Evolutionary conservation across 345 rosid genomes (phyloP), one percentile per base, ranked within the genome.

Genomic region (Jatropha curcas): DNA sequence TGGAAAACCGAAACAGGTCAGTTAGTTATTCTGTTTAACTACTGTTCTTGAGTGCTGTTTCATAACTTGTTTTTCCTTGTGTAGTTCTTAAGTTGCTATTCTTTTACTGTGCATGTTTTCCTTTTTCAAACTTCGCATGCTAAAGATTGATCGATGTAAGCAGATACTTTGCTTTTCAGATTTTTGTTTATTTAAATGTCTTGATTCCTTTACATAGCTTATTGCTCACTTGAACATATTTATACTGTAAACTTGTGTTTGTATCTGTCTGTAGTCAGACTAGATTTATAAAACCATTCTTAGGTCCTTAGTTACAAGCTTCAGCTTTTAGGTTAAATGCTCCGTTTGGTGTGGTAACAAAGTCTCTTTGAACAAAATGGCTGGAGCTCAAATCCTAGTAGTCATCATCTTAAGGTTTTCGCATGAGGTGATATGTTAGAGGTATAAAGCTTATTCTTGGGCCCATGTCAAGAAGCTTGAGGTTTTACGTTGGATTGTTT

Each of bases 1-100:
- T 75, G 99, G 99, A 73, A 86, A 88, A 70, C 95, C 99, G 22
- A 93, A 96, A 81, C 97, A 96, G 98, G 99, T 96, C 52, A 77
- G 60, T 66, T 76, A 57, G 52, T 53, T 35, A 43, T 52, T 53
- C 68, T 69, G 51, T 31, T 45, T 53, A 20, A 45, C 72, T 72
- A 5, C 27, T 67, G 20, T 65, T 57, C 24, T n/a, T 17, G 7
- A 56, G 24, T 60, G 70, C 19, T 63, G 34, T 68, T 53, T 59
- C 3, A 28, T 37, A 10, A 45, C 55, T 7, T 65, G 45, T 13
- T 22, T 60, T 46, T 25, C 35, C 31, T 59, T 20, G 20, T 5
- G 37, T 61, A 67, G 56, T n/a, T 45, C 64, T 50, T 17, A 34
- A n/a, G 12, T 70, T 79, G 41, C 25, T 37, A 28, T 28, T 22